Conservation (phyloP, 495 filamentous ascomycete genomes). For the Thermochaetoides thermophila region DNA sequence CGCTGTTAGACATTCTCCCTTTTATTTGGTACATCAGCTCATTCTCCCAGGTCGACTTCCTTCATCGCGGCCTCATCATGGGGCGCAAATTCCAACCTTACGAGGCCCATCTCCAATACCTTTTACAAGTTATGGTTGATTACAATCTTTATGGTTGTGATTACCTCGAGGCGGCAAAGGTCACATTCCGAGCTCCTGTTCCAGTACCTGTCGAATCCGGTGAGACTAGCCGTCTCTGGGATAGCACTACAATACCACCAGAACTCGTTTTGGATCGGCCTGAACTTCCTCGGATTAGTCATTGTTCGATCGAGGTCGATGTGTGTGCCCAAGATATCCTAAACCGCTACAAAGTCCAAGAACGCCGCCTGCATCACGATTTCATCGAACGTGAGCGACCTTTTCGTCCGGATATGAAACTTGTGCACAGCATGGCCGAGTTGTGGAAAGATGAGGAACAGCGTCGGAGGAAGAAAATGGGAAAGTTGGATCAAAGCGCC, state of each 20-base stretch:
- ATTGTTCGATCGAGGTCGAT: conserved; percentile 81
- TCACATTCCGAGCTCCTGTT: conserved; percentile 60
- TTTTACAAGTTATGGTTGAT: conserved; percentile 95
- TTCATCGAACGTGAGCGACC: conserved; percentile 65
- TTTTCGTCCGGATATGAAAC: conserved; percentile 49
- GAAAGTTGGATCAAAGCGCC: conserved; percentile 42
- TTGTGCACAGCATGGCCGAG: conserved; percentile 84
- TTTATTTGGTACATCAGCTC: too few species aligned
- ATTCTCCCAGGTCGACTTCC: conserved; percentile 67
- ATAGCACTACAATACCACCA: conserved; percentile 43
- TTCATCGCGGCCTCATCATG: conserved; percentile 77
- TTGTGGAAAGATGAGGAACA: conserved; percentile 85
- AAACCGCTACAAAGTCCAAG: conserved; percentile 58
- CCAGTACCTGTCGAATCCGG: conserved; percentile 46
- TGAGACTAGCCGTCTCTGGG: conserved; percentile 55
- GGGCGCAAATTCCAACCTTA: conserved; percentile 73
- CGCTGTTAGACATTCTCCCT: too few species aligned
- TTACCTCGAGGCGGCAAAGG: conserved; percentile 49
- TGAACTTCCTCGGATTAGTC: conserved; percentile 58
- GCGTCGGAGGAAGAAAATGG: conserved; percentile 57
- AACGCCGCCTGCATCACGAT: conserved; percentile 70
- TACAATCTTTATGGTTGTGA: conserved; percentile 91
- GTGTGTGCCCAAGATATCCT: conserved; percentile 77
- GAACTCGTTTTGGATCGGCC: conserved; percentile 43
- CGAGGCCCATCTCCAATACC: conserved; percentile 81